These are phyloP conservation scores for Pestalotiopsis sp. DNA, from an alignment of 2,329 filamentous ascomycete genomes.

Conservation along the genomic window DNA sequence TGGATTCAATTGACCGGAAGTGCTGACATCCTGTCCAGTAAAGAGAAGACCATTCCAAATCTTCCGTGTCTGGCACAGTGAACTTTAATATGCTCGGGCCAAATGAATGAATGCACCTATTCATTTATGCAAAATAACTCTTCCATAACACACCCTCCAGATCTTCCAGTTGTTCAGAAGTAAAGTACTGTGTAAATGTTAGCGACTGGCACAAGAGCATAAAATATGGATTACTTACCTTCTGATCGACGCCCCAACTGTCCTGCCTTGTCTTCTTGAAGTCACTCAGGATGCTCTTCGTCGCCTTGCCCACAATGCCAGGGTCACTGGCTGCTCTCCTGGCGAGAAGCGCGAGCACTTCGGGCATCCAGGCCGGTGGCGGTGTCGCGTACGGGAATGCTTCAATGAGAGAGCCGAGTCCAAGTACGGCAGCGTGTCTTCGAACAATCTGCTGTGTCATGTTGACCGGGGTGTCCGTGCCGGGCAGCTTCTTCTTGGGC, in stretches of 20 bases:
- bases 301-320: constrained; percentile 92
- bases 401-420: constrained; percentile 86
- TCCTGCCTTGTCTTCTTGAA: constrained; percentile 99
- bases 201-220: constrained; percentile 19
- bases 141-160: constrained; percentile 98
- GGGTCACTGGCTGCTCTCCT: constrained; percentile 84
- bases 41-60: background rate
- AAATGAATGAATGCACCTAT: background rate
- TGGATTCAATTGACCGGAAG: background rate
- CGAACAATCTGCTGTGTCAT: constrained; percentile 76
- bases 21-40: background rate
- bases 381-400: constrained; percentile 96
- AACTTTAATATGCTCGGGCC: background rate
- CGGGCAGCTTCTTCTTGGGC: constrained; percentile 68
- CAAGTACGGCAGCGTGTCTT: constrained; percentile 88
- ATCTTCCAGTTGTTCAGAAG: constrained; percentile 89
- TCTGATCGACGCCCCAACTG: constrained; percentile 97
- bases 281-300: constrained; percentile 90
- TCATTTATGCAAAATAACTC: constrained; percentile 87
- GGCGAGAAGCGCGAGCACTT: constrained; percentile 83
- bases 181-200: constrained; percentile 66
- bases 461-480: constrained; percentile 70
- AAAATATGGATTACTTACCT: constrained; percentile 61
- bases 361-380: constrained; percentile 91
- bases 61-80: background rate